Base-by-base conservation (phyloP, 2,329 filamentous ascomycete species). In the Fusarium lyarnte region DNA sequence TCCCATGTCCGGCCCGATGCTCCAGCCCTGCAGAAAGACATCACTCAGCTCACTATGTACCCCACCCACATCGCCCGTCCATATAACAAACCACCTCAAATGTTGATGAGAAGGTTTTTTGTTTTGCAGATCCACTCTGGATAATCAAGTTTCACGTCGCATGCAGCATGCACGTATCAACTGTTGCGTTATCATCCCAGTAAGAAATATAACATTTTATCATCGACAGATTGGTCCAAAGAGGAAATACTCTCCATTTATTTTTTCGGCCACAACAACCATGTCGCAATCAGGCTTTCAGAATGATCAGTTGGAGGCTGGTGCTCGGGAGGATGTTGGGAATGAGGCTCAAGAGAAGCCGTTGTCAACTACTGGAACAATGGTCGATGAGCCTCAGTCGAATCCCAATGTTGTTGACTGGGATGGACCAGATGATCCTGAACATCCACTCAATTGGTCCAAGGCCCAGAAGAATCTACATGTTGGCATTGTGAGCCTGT, bases 361-460 rank as follows among this genome's bases (percentile, higher is more conserved):
- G 4, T n/a, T 35, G 5, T 66, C 64, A 4, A 3, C 46, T 11
- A 13, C 62, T n/a, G 45, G 64, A 6, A 53, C 52, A 29, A 38
- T 38, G 29, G 53, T 53, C 4, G 46, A 53, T 10, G 62, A 52
- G 10, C 33, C 52, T 7, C 7, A 31, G 16, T 4, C 55, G 4
- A 42, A 47, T 36, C 35, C 61, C 1, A 61, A 67, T 19, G 78
- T 88, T 23, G 84, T 93, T 23, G 90, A 93, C 74, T 93, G 91
- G 81, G 86, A 88, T 25, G 86, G 79, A 1, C 75, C 85, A 3
- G 81, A 88, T 69, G 90, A 92, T 72, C 84, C 84, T 9, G 82
- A 84, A 8, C 90, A 93, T 71, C 91, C 92, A 0, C 85, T 87
- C 60, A 92, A 92, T 75, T 93, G 91, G 91, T 79, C 87, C 0